phyloP scores from a whole-genome alignment of 768 basidiomycete genomes.

The Psilocybe sp. region DNA sequence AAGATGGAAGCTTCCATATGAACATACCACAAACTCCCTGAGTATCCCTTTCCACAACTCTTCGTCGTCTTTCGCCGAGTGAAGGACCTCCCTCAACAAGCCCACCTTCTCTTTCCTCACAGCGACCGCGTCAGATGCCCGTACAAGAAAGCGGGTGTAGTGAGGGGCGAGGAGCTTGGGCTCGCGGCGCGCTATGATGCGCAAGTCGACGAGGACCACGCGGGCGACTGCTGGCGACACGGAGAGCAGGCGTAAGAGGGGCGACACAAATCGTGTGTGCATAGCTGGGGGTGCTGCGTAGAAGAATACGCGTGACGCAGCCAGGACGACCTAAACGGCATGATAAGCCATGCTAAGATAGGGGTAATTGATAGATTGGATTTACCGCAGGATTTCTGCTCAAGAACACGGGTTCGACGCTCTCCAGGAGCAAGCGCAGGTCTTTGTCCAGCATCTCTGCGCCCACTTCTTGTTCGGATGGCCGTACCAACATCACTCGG shows the following conservation, averaged over 20 bases:
- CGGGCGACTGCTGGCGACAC: conserved; percentile 71
- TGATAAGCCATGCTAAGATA: background rate
- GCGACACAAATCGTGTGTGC: conserved; percentile 57
- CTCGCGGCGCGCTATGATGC: conserved; percentile 56
- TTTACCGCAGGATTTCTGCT: conserved; percentile 86
- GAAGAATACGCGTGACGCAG: conserved; percentile 70
- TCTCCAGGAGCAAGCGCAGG: conserved; percentile 68
- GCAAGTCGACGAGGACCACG: conserved; percentile 69
- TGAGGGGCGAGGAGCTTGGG: conserved; percentile 63
- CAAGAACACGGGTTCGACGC: conserved; percentile 75
- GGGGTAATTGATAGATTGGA: background rate
- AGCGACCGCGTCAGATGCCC: conserved; percentile 59
- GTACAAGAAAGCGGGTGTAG: conserved; percentile 67
- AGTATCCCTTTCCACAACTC: conserved; percentile 55
- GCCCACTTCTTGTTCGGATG: conserved; percentile 27
- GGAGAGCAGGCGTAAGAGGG: conserved; percentile 72
- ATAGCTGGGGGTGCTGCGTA: conserved; percentile 64
- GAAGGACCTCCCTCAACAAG: conserved; percentile 46
- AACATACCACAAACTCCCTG: conserved; percentile 79
- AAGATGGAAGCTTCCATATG: background rate
- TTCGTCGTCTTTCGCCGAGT: conserved; percentile 63
- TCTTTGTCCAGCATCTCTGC: conserved; percentile 59
- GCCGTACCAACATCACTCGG: conserved; percentile 76
- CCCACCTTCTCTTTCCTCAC: conserved; percentile 77
- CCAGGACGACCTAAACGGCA: conserved; percentile 67